A percentile compares a stretch with the other conserved stretches of the same genome.
These are phyloP conservation scores for Cadophora malorum DNA, from an alignment of 2,329 filamentous ascomycete genomes.

Conservation along the genomic window DNA sequence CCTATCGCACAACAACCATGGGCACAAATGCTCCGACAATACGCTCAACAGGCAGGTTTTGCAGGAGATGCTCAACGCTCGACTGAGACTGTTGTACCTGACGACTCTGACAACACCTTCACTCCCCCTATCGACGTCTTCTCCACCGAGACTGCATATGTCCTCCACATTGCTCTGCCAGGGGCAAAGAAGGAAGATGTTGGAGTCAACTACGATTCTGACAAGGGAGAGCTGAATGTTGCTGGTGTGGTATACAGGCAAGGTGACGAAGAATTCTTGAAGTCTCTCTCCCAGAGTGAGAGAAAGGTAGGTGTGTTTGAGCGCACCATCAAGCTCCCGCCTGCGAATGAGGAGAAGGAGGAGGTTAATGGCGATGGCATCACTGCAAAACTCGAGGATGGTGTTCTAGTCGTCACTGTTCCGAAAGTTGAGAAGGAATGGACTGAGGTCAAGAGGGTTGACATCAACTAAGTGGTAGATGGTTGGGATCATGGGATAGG, in stretches of 20 bases:
- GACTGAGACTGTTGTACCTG: constrained; percentile 35
- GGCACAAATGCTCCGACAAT: constrained; percentile 41
- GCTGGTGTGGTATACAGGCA: constrained; percentile 76
- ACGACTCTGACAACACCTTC: constrained; percentile 54
- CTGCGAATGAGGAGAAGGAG: constrained; percentile 55
- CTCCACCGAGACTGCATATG: constrained; percentile 67
- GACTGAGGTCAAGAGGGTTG: constrained; percentile 67
- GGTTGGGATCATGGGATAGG: constrained; percentile 12
- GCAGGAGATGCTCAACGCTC: constrained; percentile 33
- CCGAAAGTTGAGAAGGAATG: constrained; percentile 74
- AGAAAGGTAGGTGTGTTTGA: constrained; percentile 78
- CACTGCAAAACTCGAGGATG: constrained; percentile 78
- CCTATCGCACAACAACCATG: constrained; percentile 37
- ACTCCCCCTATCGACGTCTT: constrained; percentile 77
- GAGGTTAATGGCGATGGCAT: constrained; percentile 72
- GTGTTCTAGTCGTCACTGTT: constrained; percentile 76
- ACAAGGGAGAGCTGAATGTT: constrained; percentile 68
- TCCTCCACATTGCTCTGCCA: constrained; percentile 76
- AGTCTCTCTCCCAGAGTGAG: constrained; percentile 66
- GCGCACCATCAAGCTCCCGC: constrained; percentile 67
- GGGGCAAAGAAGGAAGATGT: constrained; percentile 82
- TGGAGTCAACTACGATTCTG: constrained; percentile 76
- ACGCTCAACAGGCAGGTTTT: constrained; percentile 38
- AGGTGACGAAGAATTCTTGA: constrained; percentile 71
- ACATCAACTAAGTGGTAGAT: constrained; percentile 52